phyloP scores from a whole-genome alignment of 441 rosid species.

The Breynia disticha region DNA sequence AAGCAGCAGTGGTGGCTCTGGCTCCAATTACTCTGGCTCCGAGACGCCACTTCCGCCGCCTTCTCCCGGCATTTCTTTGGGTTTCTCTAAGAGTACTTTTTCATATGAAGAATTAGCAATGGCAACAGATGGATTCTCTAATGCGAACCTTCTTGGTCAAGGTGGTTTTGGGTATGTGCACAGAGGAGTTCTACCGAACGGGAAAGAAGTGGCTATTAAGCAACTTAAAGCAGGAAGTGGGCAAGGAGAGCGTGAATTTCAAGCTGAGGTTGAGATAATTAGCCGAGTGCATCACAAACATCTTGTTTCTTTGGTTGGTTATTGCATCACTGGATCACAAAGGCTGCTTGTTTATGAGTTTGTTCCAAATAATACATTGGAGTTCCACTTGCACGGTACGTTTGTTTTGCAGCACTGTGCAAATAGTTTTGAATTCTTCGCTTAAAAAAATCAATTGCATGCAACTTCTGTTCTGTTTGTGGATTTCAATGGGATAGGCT shows the following conservation, averaged over 20 bases:
- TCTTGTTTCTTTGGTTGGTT: slow-evolving; percentile 90
- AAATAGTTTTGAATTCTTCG: not conserved
- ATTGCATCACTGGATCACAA: slow-evolving; percentile 65
- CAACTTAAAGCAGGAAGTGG: slow-evolving; percentile 94
- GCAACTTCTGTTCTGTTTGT: not conserved
- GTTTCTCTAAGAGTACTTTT: slow-evolving; percentile 81
- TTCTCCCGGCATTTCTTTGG: slow-evolving; percentile 61
- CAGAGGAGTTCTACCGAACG: slow-evolving; percentile 83
- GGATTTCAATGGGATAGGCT: no score
- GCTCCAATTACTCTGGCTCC: slow-evolving; percentile 64
- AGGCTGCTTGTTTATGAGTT: slow-evolving; percentile 95
- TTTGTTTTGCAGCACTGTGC: not conserved
- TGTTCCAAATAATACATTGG: slow-evolving; percentile 80
- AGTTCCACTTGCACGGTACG: slow-evolving; percentile 91
- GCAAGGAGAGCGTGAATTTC: slow-evolving; percentile 96
- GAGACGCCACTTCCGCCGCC: slow-evolving; percentile 67
- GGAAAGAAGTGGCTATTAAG: slow-evolving; percentile 91
- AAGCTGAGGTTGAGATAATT: slow-evolving; percentile 95
- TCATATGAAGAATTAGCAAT: slow-evolving; percentile 70
- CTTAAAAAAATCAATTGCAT: not conserved
- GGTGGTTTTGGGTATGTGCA: slow-evolving; percentile 98
- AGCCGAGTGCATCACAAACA: slow-evolving; percentile 95
- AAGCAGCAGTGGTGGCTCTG: slow-evolving; percentile 81
- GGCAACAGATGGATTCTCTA: slow-evolving; percentile 89
- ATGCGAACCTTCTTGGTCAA: slow-evolving; percentile 89